These are phyloP conservation scores for Fusarium sublunatum DNA, from an alignment of 2,329 filamentous ascomycete genomes.

Conservation along the genomic window DNA sequence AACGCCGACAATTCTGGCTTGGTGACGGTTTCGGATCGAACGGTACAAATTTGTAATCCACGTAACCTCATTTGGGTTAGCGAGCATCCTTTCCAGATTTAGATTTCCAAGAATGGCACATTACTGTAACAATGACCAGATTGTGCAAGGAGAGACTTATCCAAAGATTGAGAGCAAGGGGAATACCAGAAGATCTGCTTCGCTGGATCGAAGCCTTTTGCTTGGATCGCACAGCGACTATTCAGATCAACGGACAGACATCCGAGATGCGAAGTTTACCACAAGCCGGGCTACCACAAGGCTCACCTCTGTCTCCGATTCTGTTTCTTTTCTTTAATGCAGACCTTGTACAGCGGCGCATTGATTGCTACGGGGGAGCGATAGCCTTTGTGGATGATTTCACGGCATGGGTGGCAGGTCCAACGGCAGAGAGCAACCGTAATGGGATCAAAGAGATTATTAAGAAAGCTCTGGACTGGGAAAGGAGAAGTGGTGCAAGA, in stretches of 20 bases:
- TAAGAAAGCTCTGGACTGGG: neutral
- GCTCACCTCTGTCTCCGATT: neutral
- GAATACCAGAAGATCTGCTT: neutral
- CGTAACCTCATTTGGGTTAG: no score
- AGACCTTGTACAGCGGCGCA: neutral
- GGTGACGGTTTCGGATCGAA: no score
- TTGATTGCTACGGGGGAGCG: neutral
- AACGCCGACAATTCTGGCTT: no score
- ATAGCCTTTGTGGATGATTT: neutral
- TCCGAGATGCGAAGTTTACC: neutral
- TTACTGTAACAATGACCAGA: no score
- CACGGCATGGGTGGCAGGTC: neutral
- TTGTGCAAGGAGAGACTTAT: no score
- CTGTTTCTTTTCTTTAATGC: constrained; percentile 5
- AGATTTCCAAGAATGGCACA: no score
- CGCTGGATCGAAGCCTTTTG: neutral
- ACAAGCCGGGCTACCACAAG: neutral
- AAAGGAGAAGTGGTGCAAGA: neutral
- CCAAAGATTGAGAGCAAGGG: neutral
- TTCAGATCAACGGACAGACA: neutral
- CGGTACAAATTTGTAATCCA: no score
- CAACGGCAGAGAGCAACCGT: neutral
- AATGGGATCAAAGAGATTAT: neutral
- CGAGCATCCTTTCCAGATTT: no score
- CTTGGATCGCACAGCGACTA: neutral